Conservation (phyloP, 2,329 filamentous ascomycete species). For the Harringtonia aguacate region DNA sequence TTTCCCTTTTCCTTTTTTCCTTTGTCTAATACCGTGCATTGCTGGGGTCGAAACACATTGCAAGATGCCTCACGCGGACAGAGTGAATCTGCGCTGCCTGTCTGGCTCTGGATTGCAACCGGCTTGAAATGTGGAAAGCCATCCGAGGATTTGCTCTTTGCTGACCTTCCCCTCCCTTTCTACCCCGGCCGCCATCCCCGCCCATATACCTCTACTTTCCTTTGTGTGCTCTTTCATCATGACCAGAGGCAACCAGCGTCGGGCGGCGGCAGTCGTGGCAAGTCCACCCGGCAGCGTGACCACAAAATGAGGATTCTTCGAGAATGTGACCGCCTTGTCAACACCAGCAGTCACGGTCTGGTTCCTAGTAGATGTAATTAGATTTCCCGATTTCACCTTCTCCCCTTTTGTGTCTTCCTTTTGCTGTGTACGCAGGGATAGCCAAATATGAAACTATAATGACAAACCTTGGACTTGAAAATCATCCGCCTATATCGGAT, state of each 20-base stretch:
- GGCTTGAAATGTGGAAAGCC: too few species aligned
- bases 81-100: neutral
- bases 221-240: constrained; percentile 15
- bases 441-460: neutral
- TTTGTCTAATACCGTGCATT: constrained; percentile 5
- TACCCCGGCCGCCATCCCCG: neutral
- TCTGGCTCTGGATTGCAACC: neutral
- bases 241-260: neutral
- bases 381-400: constrained; percentile 1
- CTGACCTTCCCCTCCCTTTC: neutral
- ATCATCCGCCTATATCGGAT: neutral
- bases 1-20: neutral
- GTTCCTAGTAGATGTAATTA: constrained; percentile 17
- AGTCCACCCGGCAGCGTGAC: neutral
- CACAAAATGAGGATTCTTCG: neutral
- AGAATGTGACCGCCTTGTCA: neutral
- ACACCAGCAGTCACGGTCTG: neutral
- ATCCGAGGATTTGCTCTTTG: too few species aligned
- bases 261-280: too few species aligned
- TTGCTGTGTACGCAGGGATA: neutral
- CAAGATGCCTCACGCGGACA: neutral
- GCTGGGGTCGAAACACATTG: constrained; percentile 9
- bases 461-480: neutral
- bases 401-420: neutral
- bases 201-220: constrained; percentile 7